Evolutionary conservation across 1,284 basidiomycete species (phyloP).

Genomic region (Puccinia horiana): DNA sequence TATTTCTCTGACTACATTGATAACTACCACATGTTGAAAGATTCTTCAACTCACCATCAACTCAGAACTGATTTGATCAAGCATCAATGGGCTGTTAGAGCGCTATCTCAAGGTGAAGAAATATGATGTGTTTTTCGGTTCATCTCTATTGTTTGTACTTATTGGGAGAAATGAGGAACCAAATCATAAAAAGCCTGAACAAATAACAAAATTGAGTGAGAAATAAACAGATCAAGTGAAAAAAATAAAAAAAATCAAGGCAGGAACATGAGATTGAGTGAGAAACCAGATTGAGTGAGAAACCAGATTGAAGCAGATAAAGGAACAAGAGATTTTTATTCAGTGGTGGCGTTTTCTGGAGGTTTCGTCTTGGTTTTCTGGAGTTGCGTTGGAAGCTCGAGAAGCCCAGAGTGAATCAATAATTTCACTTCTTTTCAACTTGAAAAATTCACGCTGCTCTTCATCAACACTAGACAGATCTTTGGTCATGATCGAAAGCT

Average conservation of each 20-base stretch:
- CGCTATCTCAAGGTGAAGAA: background rate
- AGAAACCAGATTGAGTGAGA: no score
- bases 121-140: background rate
- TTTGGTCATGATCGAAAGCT: background rate
- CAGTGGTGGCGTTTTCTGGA: no score
- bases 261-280: no score
- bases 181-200: background rate
- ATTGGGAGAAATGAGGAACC: background rate
- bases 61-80: background rate
- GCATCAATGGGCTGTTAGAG: background rate
- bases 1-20: background rate
- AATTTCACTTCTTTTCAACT: background rate
- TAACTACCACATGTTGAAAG: background rate
- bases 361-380: no score
- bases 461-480: background rate
- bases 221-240: no score
- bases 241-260: no score
- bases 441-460: background rate
- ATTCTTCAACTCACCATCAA: background rate
- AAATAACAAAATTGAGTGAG: no score
- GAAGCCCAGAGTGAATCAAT: background rate
- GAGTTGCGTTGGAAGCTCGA: no score
- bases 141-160: background rate
- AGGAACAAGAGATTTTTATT: no score
- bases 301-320: no score